These are phyloP conservation scores for Auricularia cornea DNA, from an alignment of 768 basidiomycete genomes.

Conservation along the genomic window DNA sequence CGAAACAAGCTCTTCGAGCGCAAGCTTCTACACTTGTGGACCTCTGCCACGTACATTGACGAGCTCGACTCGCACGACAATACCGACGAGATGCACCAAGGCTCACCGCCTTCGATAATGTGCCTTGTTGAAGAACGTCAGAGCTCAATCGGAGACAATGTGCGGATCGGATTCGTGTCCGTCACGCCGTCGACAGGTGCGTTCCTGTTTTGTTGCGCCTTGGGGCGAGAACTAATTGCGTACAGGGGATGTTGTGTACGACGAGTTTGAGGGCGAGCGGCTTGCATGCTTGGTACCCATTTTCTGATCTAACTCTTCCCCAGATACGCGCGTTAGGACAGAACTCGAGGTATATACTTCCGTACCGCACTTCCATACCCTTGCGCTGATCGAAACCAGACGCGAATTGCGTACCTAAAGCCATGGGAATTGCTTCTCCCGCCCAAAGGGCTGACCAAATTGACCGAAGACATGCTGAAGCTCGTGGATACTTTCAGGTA, in stretches of 20 bases:
- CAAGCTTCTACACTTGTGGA: slow-evolving; percentile 70
- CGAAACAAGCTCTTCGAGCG: slow-evolving; percentile 66
- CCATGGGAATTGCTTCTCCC: slow-evolving; percentile 78
- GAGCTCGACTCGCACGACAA: slow-evolving; percentile 29
- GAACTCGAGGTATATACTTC: slow-evolving; percentile 83
- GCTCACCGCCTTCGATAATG: slow-evolving; percentile 60
- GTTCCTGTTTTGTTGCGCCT: neutral
- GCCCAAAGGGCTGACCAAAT: slow-evolving; percentile 45
- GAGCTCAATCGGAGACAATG: slow-evolving; percentile 30
- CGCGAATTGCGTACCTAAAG: slow-evolving; percentile 73
- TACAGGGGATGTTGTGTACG: slow-evolving; percentile 82
- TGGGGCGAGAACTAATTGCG: neutral
- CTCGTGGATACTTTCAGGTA: slow-evolving; percentile 34
- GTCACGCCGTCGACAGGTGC: slow-evolving; percentile 64
- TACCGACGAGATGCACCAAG: slow-evolving; percentile 25
- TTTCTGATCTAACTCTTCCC: slow-evolving; percentile 5
- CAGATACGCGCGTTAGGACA: slow-evolving; percentile 75
- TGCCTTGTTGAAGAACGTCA: slow-evolving; percentile 51
- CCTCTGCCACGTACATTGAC: slow-evolving; percentile 88
- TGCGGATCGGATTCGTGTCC: slow-evolving; percentile 60
- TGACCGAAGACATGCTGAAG: slow-evolving; percentile 66
- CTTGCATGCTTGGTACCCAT: neutral
- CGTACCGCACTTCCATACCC: too few species aligned
- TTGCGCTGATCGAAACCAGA: too few species aligned
- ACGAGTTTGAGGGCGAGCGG: slow-evolving; percentile 69